Base-by-base conservation (phyloP, 345 rosid species). In the Isatis tinctoria region DNA sequence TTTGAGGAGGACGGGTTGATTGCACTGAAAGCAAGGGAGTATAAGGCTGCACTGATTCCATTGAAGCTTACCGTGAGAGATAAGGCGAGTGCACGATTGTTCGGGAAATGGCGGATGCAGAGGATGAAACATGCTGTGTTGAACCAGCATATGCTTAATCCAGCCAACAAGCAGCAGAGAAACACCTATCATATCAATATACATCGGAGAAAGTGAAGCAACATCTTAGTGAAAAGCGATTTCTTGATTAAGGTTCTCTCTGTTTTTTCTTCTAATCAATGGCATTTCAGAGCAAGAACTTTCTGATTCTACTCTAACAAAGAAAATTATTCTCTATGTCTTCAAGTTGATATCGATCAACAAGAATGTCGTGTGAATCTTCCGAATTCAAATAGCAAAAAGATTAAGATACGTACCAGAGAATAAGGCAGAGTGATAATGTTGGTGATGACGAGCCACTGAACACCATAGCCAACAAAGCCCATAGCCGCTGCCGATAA, bases 131-230 rank as follows among this genome's bases (percentile, higher is more conserved):
- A 86, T 0, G 89, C 88, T 7, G 96, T 92, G 84, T 92, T 92
- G 89, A 92, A 92, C 98, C 95, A 92, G 78, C 91, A 83, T 33
- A 92, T 90, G 74, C 96, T 92, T 69, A 93, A 88, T 49, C 98
- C 95, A 35, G 93, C 89, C 53, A 84, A 47, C 80, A 90, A 83
- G 62, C 91, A 88, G 18, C 86, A 82, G n/a, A 88, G 60, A 76
- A 90, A 92, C 13, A 90, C 92, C 79, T 49, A 49, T 33, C 36
- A 33, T 33, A 33, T 33, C 8, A 49, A 36, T 30, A 45, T n/a
- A 57, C 47, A 2, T n/a, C 20, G 13, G 58, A 32, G 7, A 27
- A 54, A 73, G 58, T 47, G 20, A 40, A 54, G 28, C 28, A 26
- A 1, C 22, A 41, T n/a, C 48, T 40, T 62, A 32, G 27, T 30